phyloP scores from a whole-genome alignment of 2,329 filamentous ascomycete genomes.

The Lomentospora prolificans region DNA sequence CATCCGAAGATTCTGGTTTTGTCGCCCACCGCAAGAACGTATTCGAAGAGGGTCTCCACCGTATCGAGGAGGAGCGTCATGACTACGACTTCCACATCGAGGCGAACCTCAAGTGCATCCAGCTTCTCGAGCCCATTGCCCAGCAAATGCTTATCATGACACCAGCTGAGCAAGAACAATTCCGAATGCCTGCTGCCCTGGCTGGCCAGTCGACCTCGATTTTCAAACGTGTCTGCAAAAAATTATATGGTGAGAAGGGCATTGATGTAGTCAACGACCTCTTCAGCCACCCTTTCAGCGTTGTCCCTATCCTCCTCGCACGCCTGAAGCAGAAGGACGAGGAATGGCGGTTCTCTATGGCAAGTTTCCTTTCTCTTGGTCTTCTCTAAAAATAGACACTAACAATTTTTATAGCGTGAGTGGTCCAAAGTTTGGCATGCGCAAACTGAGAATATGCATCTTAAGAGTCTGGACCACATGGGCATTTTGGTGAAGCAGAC shows the following conservation, averaged over 20 bases:
- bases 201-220: conserved; percentile 93
- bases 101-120: conserved; percentile 86
- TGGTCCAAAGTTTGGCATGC: conserved; percentile 99
- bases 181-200: conserved; percentile 72
- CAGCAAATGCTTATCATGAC: conserved; percentile 79
- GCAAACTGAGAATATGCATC: conserved; percentile 89
- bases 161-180: conserved; percentile 59
- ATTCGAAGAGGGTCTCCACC: conserved; percentile 86
- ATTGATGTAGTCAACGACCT: conserved; percentile 79
- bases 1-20: conserved; percentile 94
- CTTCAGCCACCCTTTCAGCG: conserved; percentile 72
- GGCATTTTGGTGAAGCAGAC: conserved; percentile 78
- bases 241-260: conserved; percentile 87
- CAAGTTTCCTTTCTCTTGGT: conserved; percentile 16
- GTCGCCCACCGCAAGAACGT: conserved; percentile 96
- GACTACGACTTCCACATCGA: conserved; percentile 99
- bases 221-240: conserved; percentile 94
- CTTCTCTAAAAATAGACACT: not conserved
- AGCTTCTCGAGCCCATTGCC: conserved; percentile 87
- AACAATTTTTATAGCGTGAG: conserved; percentile 53
- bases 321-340: conserved; percentile 93
- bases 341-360: conserved; percentile 89
- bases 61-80: conserved; percentile 95
- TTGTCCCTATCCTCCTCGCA: conserved; percentile 79
- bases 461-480: conserved; percentile 95